Evolutionary conservation across 1,284 basidiomycete genomes (phyloP), one percentile per base, ranked within the genome.

Genomic region (Ceratobasidium sp.): DNA sequence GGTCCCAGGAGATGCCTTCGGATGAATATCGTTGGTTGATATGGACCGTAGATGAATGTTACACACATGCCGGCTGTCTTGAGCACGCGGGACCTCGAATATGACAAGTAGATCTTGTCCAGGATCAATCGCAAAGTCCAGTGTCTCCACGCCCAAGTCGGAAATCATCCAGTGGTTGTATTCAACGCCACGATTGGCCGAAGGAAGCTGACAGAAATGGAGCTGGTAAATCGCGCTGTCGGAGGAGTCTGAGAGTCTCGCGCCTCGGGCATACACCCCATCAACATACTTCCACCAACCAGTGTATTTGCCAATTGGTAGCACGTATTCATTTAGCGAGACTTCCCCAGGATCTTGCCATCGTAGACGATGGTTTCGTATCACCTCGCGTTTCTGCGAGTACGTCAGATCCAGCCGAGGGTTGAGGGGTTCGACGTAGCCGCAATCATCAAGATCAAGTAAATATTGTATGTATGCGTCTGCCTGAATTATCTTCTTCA

Each of bases 121-220:
- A n/a, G 45, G 45, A n/a, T 48, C 45, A n/a, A 48, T 48, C 45
- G 11, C 45, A 48, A 48, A 48, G 9, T 9, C 9, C n/a, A 11
- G n/a, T 48, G n/a, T 11, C 9, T n/a, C 9, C n/a, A n/a, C 9
- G 45, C 45, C 45, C 45, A 48, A n/a, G 45, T 48, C 45, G 11
- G 9, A 9, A n/a, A 11, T 9, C 9, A 11, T 11, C 45, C 45
- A 48, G 45, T 48, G n/a, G 9, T n/a, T 48, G n/a, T 48, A 48
- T 48, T 48, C n/a, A 9, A n/a, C 9, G 11, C 45, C 45, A 11
- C 45, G 9, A n/a, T 48, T 48, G 11, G 11, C 9, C 45, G 45
- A 48, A n/a, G 45, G 45, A 9, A 48, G n/a, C n/a, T 48, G 45
- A n/a, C n/a, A 48, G n/a, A 48, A 48, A n/a, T 48, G n/a, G 45